Base-by-base conservation (phyloP, 2,329 filamentous ascomycete species). In the Exutisphaerella laricina region DNA sequence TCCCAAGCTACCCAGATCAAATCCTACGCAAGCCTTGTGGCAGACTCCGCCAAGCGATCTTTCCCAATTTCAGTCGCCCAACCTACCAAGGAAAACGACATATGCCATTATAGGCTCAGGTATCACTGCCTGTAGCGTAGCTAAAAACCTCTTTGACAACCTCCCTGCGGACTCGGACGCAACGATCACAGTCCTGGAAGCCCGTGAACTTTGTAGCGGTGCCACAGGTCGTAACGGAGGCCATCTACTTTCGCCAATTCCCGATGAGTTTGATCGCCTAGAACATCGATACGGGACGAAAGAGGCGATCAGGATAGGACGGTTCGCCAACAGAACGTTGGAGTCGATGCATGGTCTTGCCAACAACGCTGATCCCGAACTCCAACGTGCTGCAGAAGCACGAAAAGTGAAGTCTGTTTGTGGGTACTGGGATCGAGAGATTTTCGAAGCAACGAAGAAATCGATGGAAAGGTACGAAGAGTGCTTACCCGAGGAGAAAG, bases 211-310 rank as follows among this genome's bases (percentile, higher is more conserved):
- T 3, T 39, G 39, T 9, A 49, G 45, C 12, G 49, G 49, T 6
- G 51, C 51, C 12, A 54, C 51, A 3, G 50, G 50, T 2, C 38
- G 50, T 12, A 53, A 53, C 46, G 50, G 50, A 17, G 50, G 50
- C 2, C 50, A 53, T 18, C 8, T 50, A 4, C 34, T 51, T 3
- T 46, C 45, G 3, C 48, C 50, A n/a, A n/a, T 50, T 3, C 48
- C 46, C 7, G 45, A 50, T 14, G 46, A 46, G 10, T 54, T 54
- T 14, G 26, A 17, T 3, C 25, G 22, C 1, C 37, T 49, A 7
- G 46, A 48, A 22, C 49, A 49, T 23, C 33, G 29, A 22, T 37
- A 43, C 8, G 51, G 51, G 4, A 39, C n/a, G 10, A 40, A 47
- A 8, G 46, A 47, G 28, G 42, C 51, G n/a, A 41, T 34, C 7